Evolutionary conservation across 176 grass and related monocot genomes (phyloP).

Genomic region (Phyllostachys edulis): DNA sequence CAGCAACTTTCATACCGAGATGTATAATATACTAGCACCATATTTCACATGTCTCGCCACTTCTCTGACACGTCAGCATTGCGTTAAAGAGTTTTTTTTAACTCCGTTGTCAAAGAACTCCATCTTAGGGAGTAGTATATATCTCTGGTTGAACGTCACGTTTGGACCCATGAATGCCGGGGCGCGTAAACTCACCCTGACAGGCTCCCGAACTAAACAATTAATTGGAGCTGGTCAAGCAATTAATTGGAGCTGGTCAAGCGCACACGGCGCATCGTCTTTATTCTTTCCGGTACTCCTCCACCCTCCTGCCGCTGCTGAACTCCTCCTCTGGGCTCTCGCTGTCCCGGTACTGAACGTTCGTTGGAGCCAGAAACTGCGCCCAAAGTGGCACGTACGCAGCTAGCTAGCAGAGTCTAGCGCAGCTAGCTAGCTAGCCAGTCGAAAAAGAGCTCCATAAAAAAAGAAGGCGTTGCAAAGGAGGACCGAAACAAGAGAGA

Average conservation of each 20-base stretch:
- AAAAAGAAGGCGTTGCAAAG: neutral
- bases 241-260: neutral
- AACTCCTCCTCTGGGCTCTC: neutral
- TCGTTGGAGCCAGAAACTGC: neutral
- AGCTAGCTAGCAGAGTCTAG: neutral
- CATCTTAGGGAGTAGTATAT: too few species aligned
- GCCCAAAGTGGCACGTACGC: neutral
- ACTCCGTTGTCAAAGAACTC: too few species aligned
- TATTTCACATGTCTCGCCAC: too few species aligned
- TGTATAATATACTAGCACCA: too few species aligned
- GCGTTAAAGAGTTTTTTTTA: too few species aligned
- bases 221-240: neutral
- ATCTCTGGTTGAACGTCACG: too few species aligned
- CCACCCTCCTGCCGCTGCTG: neutral
- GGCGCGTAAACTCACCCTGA: neutral
- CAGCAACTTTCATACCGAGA: too few species aligned
- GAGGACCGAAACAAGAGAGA: too few species aligned
- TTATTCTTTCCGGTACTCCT: neutral
- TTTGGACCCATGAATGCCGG: too few species aligned
- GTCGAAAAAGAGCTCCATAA: neutral
- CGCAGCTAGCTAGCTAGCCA: neutral
- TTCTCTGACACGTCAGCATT: too few species aligned
- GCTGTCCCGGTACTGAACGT: neutral
- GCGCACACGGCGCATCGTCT: neutral
- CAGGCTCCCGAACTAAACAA: neutral